Percentiles rank a stretch among this genome's conserved stretches.
Evolutionary conservation across 768 basidiomycete genomes (phyloP).

Genomic region (Kondoa malvinella): DNA sequence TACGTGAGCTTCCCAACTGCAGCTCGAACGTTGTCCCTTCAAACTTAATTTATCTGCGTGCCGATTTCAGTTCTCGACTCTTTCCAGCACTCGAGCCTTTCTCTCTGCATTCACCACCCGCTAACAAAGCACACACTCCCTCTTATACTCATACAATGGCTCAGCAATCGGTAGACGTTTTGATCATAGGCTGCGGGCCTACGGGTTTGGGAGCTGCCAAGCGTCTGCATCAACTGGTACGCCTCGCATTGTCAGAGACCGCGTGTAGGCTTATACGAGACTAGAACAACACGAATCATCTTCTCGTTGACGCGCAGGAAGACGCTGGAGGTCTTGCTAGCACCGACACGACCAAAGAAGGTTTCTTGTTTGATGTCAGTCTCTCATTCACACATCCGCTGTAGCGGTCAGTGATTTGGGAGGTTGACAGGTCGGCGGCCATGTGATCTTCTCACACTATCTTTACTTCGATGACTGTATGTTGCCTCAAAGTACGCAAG

Average conservation of each 20-base stretch:
- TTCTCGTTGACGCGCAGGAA: conserved; percentile 29
- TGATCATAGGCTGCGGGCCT: conserved; percentile 33
- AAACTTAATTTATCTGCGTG: too few species aligned
- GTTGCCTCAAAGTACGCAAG: not conserved
- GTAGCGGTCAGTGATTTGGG: not conserved
- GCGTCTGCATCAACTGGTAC: conserved; percentile 31
- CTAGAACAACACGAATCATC: conserved; percentile 27
- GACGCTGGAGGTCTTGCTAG: conserved; percentile 33
- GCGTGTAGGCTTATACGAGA: not conserved
- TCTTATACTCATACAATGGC: too few species aligned
- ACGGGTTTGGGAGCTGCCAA: conserved; percentile 34
- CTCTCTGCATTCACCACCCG: not conserved
- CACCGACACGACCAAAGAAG: conserved; percentile 32
- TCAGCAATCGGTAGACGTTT: conserved; percentile 24
- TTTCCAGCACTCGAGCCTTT: too few species aligned
- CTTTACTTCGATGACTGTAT: conserved; percentile 32
- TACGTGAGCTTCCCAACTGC: too few species aligned
- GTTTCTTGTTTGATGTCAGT: conserved; percentile 34
- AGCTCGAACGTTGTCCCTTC: too few species aligned
- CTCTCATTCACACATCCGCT: conserved; percentile 26
- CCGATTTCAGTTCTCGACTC: too few species aligned
- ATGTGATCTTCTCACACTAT: conserved; percentile 36
- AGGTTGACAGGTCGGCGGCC: conserved; percentile 23
- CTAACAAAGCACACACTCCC: too few species aligned
- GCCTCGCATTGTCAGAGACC: not conserved